Base-by-base conservation (phyloP, 1,139 yeast genomes). In the Candida glucosophila region DNA sequence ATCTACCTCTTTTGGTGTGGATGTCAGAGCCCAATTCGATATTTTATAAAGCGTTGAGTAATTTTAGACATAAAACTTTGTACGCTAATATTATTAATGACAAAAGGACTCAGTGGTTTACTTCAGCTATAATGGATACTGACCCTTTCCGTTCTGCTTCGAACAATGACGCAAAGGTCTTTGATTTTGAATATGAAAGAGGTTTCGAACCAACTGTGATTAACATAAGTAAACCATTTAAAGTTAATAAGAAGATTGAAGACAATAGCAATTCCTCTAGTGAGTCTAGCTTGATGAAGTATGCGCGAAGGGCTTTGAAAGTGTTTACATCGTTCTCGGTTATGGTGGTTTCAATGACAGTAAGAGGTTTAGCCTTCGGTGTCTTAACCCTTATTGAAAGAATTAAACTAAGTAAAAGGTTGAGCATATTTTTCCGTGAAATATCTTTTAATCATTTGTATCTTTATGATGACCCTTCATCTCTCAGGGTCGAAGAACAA, bases 61-160 rank as follows among this genome's bases (percentile, higher is more conserved):
- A 34, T 19, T 83, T 83, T 52, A 55, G 61, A 30, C 45, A 68
- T 33, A 58, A 64, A 28, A 49, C 75, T 2, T 50, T 82, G 29
- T 83, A 83, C 44, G 80, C 90, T 4, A 83, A 83, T 48, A 66
- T 78, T 21, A 67, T 79, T 32, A 80, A 82, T 37, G 95, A 83
- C 51, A 76, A 73, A 39, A 67, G 94, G 37, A 76, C 92, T 4
- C 69, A 81, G 16, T 83, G 83, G 77, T 82, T 80, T 65, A 82
- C 94, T 0, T 64, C 93, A 0, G 80, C 81, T 2, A 78, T 80
- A 17, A 69, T 80, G 2, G 43, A 55, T 7, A 53, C 56, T 12
- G 92, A 83, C 42, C 92, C 92, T 1, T 81, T 67, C 43, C 41
- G 52, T 22, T 56, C 65, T 6, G 47, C 58, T 53, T 41, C 55